Evolutionary conservation across 495 filamentous ascomycete genomes (phyloP), one percentile per base, ranked within the genome.

Genomic region (Platismatia glauca): DNA sequence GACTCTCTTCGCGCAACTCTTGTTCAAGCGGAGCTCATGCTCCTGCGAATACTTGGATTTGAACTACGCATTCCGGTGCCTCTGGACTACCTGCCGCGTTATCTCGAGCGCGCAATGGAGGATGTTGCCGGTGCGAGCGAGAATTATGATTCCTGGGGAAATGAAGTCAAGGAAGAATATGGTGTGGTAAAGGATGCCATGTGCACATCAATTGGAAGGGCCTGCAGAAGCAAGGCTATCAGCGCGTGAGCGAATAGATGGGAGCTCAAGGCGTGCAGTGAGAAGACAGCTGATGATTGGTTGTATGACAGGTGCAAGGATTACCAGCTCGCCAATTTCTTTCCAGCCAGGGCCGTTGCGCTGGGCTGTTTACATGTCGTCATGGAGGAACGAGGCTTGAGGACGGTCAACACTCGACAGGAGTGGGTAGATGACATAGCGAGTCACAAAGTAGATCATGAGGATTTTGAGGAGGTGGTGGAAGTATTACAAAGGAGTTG

Each of bases 1-100:
- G 75, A 76, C 56, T 63, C 64, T 18, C 73, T 78, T 24, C 73
- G 76, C 31, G 66, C 68, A 18, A 78, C 76, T n/a, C 64, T 78
- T 34, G 74, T 78, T 22, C 68, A 70, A 22, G 75, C 75, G 8
- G 76, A 78, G 52, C 65, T 78, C 8, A 62, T 78, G 12, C 64
- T 78, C 1, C 66, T 78, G n/a, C 72, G 75, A 18, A 72, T 75
- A 15, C 65, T 78, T 29, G 68, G 69, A n/a, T 78, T 78, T 59
- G 73, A 77, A 43, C 58, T 76, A n/a, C 66, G 73, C 16, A 34
- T 75, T 15, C 67, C 76, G 20, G 62, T 75, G 4, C 74, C 76
- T 35, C 65, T 75, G 50, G 74, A 77, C 34, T 78, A 71, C 59
- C 65, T 78, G 27, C 66, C 69, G 22, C 69, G 77, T 16, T 69